Base-by-base conservation (phyloP, 768 basidiomycete genomes). In the Pleurotus tuoliensis region DNA sequence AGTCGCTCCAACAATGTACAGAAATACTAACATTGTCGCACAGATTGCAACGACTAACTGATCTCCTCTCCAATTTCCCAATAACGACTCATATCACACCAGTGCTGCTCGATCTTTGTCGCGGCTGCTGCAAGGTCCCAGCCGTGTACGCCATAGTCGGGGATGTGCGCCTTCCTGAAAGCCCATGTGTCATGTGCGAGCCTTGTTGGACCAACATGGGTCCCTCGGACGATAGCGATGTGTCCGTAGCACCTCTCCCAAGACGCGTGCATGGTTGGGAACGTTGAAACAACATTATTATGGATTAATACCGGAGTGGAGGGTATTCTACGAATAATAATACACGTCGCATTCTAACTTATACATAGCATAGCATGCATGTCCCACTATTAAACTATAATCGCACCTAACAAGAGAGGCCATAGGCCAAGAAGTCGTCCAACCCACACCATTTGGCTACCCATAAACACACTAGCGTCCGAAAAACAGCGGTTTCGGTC, bases 151-250 rank as follows among this genome's bases (percentile, higher is more conserved):
- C 88, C 2, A 69, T 94, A 37, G 74, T 83, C 13, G 86, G 86
- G 11, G 91, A 94, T 70, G 70, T 84, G 3, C 77, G 92, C 41
- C 70, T 93, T 5, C 88, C 87, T 8, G 89, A 93, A 66, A 90
- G 83, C 63, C 91, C 90, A 16, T 90, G 85, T 65, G 57, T 88
- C 13, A 64, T 93, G 51, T 94, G 92, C 66, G 76, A 65, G 4
- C 79, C 83, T 3, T 94, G 91, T 66, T 92, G 90, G 90, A 73
- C 73, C 58, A 76, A 70, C 57, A 84, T 92, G 81, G 90, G 90
- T 11, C 69, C 71, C 57, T 75, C 83, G 0, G 65, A 69, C 40
- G 77, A 76, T 15, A 69, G 68, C 0, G 69, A 69, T 0, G 78
- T 86, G 8, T 67, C 74, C 30, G 81, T 83, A 6, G 76, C 82